A percentile compares a stretch with the other conserved stretches of the same genome.
phyloP scores from a whole-genome alignment of 805 yeast species.

The Brettanomyces nanus region DNA sequence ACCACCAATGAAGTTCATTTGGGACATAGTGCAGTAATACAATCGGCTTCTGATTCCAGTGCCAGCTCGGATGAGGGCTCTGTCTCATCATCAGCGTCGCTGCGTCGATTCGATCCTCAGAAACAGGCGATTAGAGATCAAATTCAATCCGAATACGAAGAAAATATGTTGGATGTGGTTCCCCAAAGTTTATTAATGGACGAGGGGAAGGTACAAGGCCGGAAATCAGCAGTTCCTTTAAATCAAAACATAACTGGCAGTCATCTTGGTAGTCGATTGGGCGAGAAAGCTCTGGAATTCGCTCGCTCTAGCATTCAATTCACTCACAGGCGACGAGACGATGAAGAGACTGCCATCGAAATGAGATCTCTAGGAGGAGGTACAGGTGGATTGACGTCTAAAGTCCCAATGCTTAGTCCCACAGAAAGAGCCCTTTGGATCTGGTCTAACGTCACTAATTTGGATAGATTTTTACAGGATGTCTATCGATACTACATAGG shows the following conservation, averaged over 20 bases:
- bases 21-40: not conserved
- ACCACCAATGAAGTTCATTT: not conserved
- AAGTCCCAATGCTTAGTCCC: conserved; percentile 38
- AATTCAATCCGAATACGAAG: conserved; percentile 16
- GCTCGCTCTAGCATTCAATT: conserved; percentile 8
- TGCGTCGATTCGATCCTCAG: conserved; percentile 7
- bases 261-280: conserved; percentile 17
- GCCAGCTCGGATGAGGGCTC: no score
- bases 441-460: conserved; percentile 93
- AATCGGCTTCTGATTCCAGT: no score
- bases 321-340: not conserved
- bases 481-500: conserved; percentile 79
- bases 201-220: not conserved
- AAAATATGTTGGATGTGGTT: conserved; percentile 20
- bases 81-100: not conserved
- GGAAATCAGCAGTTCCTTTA: conserved; percentile 4
- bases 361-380: not conserved
- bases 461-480: conserved; percentile 79
- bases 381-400: conserved; percentile 2
- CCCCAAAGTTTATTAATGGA: conserved; percentile 21
- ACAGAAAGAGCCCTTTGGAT: conserved; percentile 82
- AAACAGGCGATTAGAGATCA: conserved; percentile 14
- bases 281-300: conserved; percentile 20
- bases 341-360: not conserved
- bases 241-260: conserved; percentile 14